Evolutionary conservation across 805 yeast genomes (phyloP), one percentile per base, ranked within the genome.

Genomic region (Suhomyces sp.): DNA sequence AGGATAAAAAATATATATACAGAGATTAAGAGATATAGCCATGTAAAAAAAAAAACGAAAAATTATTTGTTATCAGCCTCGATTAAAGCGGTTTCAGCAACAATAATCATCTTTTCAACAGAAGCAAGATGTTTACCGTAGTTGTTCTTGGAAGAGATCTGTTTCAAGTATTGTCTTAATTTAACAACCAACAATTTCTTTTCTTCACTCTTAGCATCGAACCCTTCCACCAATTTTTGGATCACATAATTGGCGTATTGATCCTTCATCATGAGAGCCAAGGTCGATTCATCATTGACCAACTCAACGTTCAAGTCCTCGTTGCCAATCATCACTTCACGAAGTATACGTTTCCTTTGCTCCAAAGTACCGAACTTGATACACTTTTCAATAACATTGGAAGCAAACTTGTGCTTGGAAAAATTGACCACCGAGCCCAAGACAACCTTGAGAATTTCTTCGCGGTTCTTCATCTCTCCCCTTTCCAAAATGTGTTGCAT

Each of bases 181-280:
- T 87, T 86, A 53, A 80, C 74, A 48, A 91, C 90, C 55, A 94
- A 77, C 29, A 83, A 67, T 48, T 77, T 84, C 70, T 88, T 86
- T 62, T 88, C 88, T 35, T 78, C 78, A 46, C 87, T 87, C 41
- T 63, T 69, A 6, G 78, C 70, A 55, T 82, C 83, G 40, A 92
- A 81, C 2, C 88, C 87, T 56, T 90, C 96, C 42, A 94, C 92
- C 61, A 94, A 79, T 68, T 93, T 92, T 70, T 94, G 99, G 48
- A 94, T 90, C 46, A 94, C 99, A 66, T 94, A 94, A 70, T 94
- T 94, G 23, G 98, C 99, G 72, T 87, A 94, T 68, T 94, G 98
- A 69, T 94, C 99, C 67, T 90, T 90, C 90, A 94, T 91, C 98
- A 94, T 92, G 54, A 87, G 76, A 23, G 92, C 88, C 60, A 94